A percentile compares a stretch with the other conserved stretches of the same genome.
Evolutionary conservation across 371 early-diverging fungal genomes (phyloP).

Genomic region (Apophysomyces variabilis): DNA sequence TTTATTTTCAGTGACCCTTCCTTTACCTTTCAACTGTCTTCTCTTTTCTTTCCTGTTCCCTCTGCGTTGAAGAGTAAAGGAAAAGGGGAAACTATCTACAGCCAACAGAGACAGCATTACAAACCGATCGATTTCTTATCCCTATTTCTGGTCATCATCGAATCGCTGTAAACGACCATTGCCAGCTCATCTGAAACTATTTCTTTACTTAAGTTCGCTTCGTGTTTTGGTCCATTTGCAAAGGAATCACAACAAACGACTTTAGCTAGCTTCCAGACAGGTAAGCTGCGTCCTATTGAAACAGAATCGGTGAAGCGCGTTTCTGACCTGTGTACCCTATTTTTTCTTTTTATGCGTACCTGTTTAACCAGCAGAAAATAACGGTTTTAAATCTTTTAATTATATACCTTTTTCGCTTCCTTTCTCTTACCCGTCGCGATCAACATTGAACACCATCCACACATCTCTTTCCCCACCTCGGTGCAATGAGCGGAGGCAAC

Average conservation of each 20-base stretch:
- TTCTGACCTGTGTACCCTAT: not conserved
- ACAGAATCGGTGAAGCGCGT: not conserved
- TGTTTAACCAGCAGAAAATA: not conserved
- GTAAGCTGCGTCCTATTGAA: conserved; percentile 1
- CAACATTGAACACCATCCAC: conserved; percentile 4
- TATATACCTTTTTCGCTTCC: not conserved
- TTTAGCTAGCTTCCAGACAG: conserved; percentile 4
- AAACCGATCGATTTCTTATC: not conserved
- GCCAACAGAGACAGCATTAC: not conserved
- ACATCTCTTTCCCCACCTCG: conserved; percentile 10
- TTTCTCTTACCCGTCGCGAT: not conserved
- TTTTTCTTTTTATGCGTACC: conserved; percentile 1
- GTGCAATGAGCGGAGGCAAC: conserved; percentile 49
- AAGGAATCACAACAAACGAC: conserved; percentile 9
- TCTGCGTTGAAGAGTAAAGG: not conserved
- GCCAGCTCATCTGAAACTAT: conserved; percentile 8
- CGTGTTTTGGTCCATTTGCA: conserved; percentile 7
- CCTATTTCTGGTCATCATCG: not conserved
- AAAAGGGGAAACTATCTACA: too few species aligned
- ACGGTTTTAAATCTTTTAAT: not conserved
- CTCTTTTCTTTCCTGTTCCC: not conserved
- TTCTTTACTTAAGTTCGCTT: conserved; percentile 1
- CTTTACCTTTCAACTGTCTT: not conserved
- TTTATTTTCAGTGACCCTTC: not conserved
- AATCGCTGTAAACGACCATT: not conserved